Conservation (phyloP, 441 rosid species). For the Pelargonium australe region DNA sequence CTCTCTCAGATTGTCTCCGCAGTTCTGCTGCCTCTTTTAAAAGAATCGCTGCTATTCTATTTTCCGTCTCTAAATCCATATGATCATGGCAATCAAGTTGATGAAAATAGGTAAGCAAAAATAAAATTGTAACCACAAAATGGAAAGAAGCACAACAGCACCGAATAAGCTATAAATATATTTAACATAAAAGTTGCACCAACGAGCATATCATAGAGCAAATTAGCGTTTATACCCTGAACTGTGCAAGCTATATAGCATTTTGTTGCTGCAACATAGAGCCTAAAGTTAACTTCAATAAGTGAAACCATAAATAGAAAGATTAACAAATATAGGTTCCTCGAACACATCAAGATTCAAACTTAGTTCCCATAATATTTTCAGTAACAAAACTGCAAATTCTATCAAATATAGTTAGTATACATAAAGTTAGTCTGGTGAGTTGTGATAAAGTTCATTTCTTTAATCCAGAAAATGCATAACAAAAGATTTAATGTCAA, state of each 20-base stretch:
- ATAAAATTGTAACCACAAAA: not conserved
- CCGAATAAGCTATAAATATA: not conserved
- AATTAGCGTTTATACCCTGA: not conserved
- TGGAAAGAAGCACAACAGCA: not conserved
- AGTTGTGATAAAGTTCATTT: not conserved
- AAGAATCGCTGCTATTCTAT: constrained; percentile 74
- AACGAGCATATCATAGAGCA: not conserved
- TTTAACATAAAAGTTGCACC: not conserved
- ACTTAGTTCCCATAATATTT: not conserved
- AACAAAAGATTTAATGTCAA: not conserved
- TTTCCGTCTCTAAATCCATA: constrained; percentile 91
- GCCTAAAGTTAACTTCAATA: no score
- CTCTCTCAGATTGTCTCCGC: constrained; percentile 63
- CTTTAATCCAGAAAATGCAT: not conserved
- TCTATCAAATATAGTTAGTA: not conserved
- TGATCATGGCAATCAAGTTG: not conserved
- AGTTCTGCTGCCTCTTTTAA: constrained; percentile 86
- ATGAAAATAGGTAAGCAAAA: not conserved
- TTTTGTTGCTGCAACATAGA: no score
- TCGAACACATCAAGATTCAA: not conserved
- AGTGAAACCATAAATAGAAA: no score
- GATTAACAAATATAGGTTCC: not conserved
- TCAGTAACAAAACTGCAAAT: not conserved
- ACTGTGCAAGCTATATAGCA: no score
- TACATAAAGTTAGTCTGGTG: not conserved